These are phyloP conservation scores for Alternaria gaisen DNA, from an alignment of 2,329 filamentous ascomycete species.

Conservation along the genomic window DNA sequence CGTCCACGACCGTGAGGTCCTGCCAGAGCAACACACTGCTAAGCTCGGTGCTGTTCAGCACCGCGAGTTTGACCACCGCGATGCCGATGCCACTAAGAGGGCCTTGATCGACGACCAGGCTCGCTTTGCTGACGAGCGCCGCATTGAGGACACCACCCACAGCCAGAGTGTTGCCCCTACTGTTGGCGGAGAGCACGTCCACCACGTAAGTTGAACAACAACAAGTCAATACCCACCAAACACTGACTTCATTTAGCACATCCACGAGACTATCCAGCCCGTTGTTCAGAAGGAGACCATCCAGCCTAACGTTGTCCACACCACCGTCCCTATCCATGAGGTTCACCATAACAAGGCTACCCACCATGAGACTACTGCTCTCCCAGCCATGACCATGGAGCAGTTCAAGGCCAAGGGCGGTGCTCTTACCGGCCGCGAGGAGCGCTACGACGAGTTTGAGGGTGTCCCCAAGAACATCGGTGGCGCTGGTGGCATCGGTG, in stretches of 20 bases:
- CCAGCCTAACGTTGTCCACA: constrained; percentile 74
- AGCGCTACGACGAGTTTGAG: constrained; percentile 67
- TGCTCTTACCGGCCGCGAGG: constrained; percentile 62
- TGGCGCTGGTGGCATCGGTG: constrained; percentile 31
- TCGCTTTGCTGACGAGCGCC: constrained; percentile 62
- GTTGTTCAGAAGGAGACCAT: constrained; percentile 75
- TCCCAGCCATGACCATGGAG: constrained; percentile 70
- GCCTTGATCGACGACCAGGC: constrained; percentile 58
- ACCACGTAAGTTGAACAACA: constrained; percentile 56
- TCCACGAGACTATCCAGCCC: constrained; percentile 75
- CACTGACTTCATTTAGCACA: constrained; percentile 50
- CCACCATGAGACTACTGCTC: constrained; percentile 70
- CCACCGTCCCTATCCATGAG: constrained; percentile 76
- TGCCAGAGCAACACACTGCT: constrained; percentile 70
- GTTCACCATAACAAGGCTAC: constrained; percentile 72
- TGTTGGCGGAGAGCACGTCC: constrained; percentile 69
- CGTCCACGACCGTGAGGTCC: constrained; percentile 62
- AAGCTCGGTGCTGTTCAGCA: constrained; percentile 68
- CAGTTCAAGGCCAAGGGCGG: constrained; percentile 70
- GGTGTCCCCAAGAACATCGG: constrained; percentile 66
- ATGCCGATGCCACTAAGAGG: constrained; percentile 53
- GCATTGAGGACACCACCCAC: constrained; percentile 58
- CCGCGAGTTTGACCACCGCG: constrained; percentile 68
- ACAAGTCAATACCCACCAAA: background rate
- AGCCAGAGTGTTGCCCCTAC: constrained; percentile 59